Conservation (phyloP, 1,284 basidiomycete genomes). For the Paramarasmius palmivorus region DNA sequence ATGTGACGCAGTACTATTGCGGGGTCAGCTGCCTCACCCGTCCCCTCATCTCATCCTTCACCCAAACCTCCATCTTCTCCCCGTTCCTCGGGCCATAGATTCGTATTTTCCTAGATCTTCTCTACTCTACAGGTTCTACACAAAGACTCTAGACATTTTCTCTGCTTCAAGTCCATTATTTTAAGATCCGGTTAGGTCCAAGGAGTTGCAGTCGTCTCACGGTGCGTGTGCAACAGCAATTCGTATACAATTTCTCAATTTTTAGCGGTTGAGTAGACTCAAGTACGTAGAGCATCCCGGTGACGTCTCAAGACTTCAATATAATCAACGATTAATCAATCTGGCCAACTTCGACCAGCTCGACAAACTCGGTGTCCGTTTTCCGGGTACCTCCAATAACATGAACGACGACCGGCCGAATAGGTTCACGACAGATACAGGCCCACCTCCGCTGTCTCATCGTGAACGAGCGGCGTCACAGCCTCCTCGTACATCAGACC, state of each 20-base stretch:
- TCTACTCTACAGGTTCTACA: neutral
- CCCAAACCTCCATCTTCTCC: slow-evolving; percentile 1
- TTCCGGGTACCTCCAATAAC: slow-evolving; percentile 2
- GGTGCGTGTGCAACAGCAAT: neutral
- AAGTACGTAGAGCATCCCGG: neutral
- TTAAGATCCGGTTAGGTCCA: slow-evolving; percentile 1
- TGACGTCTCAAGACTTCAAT: neutral
- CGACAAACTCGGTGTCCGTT: slow-evolving; percentile 8
- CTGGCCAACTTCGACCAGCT: slow-evolving; percentile 6
- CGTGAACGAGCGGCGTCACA: slow-evolving; percentile 68
- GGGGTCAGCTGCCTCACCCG: slow-evolving; percentile 1
- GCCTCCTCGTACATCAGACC: slow-evolving; percentile 55
- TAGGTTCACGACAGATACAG: slow-evolving; percentile 8
- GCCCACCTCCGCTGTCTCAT: slow-evolving; percentile 44
- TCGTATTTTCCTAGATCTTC: neutral
- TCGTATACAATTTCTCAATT: neutral
- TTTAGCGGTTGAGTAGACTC: neutral
- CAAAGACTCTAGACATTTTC: slow-evolving; percentile 2
- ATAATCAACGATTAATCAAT: neutral
- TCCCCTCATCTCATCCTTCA: neutral
- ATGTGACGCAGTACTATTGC: slow-evolving; percentile 1
- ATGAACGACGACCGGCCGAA: slow-evolving; percentile 13
- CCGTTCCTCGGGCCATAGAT: neutral
- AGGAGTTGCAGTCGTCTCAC: neutral
- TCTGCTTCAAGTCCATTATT: neutral